Conservation (phyloP, 2,329 filamentous ascomycete genomes). For the Colletotrichum incanum region DNA sequence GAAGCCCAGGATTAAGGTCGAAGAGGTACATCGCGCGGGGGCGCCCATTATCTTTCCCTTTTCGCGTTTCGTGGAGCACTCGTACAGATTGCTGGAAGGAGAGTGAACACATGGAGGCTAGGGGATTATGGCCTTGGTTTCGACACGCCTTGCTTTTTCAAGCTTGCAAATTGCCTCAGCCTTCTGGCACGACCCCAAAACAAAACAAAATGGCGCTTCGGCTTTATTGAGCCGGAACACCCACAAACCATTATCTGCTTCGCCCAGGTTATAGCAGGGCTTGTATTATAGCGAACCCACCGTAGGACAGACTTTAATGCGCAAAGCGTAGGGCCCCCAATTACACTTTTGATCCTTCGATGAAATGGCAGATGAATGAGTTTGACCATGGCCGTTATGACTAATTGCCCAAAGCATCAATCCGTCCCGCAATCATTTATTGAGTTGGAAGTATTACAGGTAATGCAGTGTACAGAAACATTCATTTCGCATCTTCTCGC, state of each 20-base stretch:
- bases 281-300: constrained; percentile 39
- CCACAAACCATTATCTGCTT: constrained; percentile 30
- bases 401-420: not conserved
- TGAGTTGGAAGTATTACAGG: not conserved
- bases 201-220: constrained; percentile 20
- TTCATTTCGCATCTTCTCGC: not conserved
- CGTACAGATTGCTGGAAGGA: constrained; percentile 37
- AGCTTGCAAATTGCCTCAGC: constrained; percentile 37
- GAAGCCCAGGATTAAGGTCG: constrained; percentile 9
- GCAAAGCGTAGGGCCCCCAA: constrained; percentile 39
- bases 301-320: constrained; percentile 36
- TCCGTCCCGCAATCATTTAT: not conserved
- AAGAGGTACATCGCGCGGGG: constrained; percentile 11
- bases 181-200: constrained; percentile 30
- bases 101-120: constrained; percentile 25
- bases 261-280: constrained; percentile 27
- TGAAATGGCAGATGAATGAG: not conserved
- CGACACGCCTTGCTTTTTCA: constrained; percentile 35
- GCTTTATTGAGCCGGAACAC: constrained; percentile 18
- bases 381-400: not conserved
- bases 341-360: not conserved
- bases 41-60: constrained; percentile 33
- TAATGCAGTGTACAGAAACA: not conserved
- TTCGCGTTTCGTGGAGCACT: constrained; percentile 28
- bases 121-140: constrained; percentile 39